Evolutionary conservation across 345 rosid species (phyloP).

Genomic region (Ailanthus altissimus): DNA sequence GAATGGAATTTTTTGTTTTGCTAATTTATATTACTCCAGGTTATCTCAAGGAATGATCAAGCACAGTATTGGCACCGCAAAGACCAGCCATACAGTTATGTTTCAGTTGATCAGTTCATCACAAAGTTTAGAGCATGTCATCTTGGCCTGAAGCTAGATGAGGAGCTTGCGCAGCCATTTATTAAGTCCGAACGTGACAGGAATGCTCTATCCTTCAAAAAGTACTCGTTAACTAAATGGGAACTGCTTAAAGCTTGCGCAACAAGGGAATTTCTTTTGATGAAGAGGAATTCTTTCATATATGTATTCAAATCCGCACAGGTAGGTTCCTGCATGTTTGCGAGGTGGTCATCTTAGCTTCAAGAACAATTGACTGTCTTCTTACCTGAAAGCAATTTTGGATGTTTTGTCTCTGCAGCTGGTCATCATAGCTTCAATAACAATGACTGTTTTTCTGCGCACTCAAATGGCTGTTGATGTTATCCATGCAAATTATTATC

Average conservation of each 20-base stretch:
- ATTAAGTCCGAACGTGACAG: conserved; percentile 31
- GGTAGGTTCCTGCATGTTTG: conserved; percentile 16
- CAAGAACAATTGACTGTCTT: background rate
- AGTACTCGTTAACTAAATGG: conserved; percentile 30
- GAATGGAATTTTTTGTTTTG: background rate
- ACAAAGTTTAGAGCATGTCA: conserved; percentile 34
- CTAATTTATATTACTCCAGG: conserved; percentile 27
- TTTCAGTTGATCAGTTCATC: conserved; percentile 33
- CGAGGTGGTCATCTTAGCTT: background rate
- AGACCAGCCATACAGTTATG: conserved; percentile 30
- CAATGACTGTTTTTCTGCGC: conserved; percentile 55
- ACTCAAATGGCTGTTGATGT: conserved; percentile 43
- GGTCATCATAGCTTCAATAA: conserved; percentile 47
- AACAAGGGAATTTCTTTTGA: conserved; percentile 41
- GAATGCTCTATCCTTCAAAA: conserved; percentile 35
- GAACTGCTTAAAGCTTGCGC: conserved; percentile 44
- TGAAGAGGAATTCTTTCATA: conserved; percentile 39
- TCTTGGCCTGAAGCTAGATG: conserved; percentile 28
- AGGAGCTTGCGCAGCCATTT: conserved; percentile 36
- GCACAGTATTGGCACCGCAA: conserved; percentile 42
- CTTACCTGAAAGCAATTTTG: background rate
- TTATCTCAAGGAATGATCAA: conserved; percentile 51
- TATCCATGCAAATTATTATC: conserved; percentile 26
- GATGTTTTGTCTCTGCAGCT: conserved; percentile 33
- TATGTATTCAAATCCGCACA: conserved; percentile 44